Evolutionary conservation across 345 rosid species (phyloP).

Genomic region (Anacardium occidentale): DNA sequence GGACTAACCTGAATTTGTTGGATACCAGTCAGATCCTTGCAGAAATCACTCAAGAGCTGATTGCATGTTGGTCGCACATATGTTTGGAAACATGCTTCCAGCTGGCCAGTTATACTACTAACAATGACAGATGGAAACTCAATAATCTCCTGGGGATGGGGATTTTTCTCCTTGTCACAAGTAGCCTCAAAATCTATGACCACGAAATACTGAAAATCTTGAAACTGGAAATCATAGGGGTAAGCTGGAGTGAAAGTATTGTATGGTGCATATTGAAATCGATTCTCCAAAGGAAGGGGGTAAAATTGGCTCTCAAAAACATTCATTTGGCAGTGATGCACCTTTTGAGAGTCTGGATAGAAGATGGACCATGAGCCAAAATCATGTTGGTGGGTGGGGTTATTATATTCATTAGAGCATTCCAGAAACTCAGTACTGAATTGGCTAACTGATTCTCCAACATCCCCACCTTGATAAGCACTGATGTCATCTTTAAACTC

Average conservation of each 20-base stretch:
- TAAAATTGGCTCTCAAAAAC: conserved; percentile 42
- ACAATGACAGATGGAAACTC: conserved; percentile 56
- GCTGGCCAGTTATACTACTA: conserved; percentile 41
- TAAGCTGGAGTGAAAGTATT: conserved; percentile 35
- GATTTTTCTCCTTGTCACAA: conserved; percentile 45
- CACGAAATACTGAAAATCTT: conserved; percentile 46
- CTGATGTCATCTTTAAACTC: conserved; percentile 35
- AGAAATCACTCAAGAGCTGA: conserved; percentile 46
- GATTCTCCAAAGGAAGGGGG: conserved; percentile 41
- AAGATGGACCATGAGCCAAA: conserved; percentile 39
- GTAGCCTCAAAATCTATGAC: conserved; percentile 64
- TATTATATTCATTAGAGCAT: conserved; percentile 38
- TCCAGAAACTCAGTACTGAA: conserved; percentile 35
- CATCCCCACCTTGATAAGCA: conserved; percentile 34
- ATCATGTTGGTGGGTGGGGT: conserved; percentile 40
- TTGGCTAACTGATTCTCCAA: conserved; percentile 31
- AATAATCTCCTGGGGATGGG: conserved; percentile 55
- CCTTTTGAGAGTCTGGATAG: conserved; percentile 43
- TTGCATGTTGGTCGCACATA: conserved; percentile 53
- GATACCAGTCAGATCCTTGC: conserved; percentile 56
- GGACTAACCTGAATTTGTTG: conserved; percentile 46
- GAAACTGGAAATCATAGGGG: conserved; percentile 25
- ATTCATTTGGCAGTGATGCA: conserved; percentile 39
- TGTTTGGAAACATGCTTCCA: conserved; percentile 49
- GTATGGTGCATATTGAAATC: conserved; percentile 41